Evolutionary conservation across 148 eudicot species (phyloP).

Genomic region (Rhododendron williamsianum): DNA sequence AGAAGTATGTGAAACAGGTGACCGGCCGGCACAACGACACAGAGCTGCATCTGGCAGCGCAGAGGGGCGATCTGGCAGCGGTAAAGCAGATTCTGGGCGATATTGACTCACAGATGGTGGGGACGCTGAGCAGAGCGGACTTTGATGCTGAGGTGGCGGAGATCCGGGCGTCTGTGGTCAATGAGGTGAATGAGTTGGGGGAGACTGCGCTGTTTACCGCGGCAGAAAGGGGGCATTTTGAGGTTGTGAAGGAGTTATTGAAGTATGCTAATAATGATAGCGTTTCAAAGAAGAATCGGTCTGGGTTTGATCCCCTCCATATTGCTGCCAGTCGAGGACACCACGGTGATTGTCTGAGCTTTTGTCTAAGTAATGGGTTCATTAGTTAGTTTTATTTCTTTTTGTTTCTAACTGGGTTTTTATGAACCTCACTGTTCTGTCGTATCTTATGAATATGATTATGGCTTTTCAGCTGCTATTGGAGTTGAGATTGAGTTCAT

Average conservation of each 20-base stretch:
- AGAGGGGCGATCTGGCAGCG: conserved; percentile 66
- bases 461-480: background rate
- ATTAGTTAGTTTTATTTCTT: background rate
- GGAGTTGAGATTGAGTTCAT: background rate
- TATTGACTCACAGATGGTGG: conserved; percentile 61
- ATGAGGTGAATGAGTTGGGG: conserved; percentile 77
- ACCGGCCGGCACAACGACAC: conserved; percentile 87
- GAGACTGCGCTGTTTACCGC: conserved; percentile 71
- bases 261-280: conserved; percentile 60
- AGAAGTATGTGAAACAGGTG: conserved; percentile 84
- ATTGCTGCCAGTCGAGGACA: conserved; percentile 74
- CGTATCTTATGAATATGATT: background rate
- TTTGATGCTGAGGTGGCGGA: conserved; percentile 66
- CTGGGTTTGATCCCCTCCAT: conserved; percentile 68
- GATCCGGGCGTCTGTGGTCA: conserved; percentile 62
- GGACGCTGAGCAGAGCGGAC: conserved; percentile 54
- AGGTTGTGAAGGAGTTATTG: conserved; percentile 72
- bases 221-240: conserved; percentile 66
- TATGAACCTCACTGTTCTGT: background rate
- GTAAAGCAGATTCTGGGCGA: conserved; percentile 64
- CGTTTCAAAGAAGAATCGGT: conserved; percentile 51
- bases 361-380: background rate
- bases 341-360: conserved; percentile 42
- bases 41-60: conserved; percentile 82
- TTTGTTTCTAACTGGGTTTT: background rate